Conservation (phyloP, 495 filamentous ascomycete genomes). For the Trypethelium eluteriae region DNA sequence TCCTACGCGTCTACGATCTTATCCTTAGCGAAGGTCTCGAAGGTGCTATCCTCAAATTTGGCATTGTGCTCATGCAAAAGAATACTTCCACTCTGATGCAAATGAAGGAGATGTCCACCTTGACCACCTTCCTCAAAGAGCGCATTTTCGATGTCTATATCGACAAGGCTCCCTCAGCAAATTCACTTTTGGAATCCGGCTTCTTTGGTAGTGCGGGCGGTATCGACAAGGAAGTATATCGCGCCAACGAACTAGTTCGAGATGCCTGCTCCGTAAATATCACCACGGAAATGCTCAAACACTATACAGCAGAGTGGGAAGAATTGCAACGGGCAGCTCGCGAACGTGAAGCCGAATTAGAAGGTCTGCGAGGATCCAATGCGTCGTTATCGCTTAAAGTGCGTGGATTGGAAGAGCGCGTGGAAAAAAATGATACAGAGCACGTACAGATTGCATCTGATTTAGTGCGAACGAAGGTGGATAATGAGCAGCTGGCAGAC, state of each 20-base stretch:
- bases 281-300: constrained; percentile 65
- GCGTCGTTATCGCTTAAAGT: constrained; percentile 59
- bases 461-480: constrained; percentile 82
- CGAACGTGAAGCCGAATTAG: constrained; percentile 77
- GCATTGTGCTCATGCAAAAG: constrained; percentile 89
- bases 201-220: constrained; percentile 85
- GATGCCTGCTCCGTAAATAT: constrained; percentile 90
- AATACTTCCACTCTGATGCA: constrained; percentile 69
- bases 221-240: constrained; percentile 89
- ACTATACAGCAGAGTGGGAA: constrained; percentile 84
- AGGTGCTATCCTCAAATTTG: constrained; percentile 83
- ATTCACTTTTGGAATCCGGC: constrained; percentile 84
- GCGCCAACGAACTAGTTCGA: constrained; percentile 84
- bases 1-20: constrained; percentile 92
- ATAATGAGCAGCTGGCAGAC: constrained; percentile 82
- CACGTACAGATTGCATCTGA: constrained; percentile 89
- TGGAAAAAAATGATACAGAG: constrained; percentile 83
- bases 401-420: constrained; percentile 74
- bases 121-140: constrained; percentile 88
- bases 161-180: constrained; percentile 78
- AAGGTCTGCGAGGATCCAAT: constrained; percentile 59
- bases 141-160: constrained; percentile 94
- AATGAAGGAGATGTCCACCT: constrained; percentile 81
- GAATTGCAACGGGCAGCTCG: constrained; percentile 71
- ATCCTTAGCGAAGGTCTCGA: constrained; percentile 92